Percentiles rank a stretch among this genome's conserved stretches.
Evolutionary conservation across 2,329 filamentous ascomycete species (phyloP).

Genomic region (Colletotrichum cordylinicola): DNA sequence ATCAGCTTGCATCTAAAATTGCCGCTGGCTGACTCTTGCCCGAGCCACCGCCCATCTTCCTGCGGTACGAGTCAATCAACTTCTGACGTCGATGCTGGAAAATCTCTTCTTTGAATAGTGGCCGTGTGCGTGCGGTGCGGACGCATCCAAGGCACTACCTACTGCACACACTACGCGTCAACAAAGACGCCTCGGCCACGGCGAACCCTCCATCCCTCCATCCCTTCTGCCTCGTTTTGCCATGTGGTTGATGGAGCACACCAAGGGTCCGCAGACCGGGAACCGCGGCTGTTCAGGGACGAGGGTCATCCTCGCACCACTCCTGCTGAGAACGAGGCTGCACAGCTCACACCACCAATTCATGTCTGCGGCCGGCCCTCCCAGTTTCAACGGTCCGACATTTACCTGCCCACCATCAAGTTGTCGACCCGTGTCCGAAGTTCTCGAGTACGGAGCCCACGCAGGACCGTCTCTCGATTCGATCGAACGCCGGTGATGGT

Average conservation of each 20-base stretch:
- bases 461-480: background rate
- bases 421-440: background rate
- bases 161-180: background rate
- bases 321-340: constrained; percentile 21
- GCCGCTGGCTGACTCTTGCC: constrained; percentile 16
- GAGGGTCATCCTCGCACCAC: constrained; percentile 19
- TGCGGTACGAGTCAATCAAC: constrained; percentile 17
- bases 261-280: background rate
- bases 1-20: constrained; percentile 21
- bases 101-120: constrained; percentile 6
- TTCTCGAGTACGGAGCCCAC: background rate
- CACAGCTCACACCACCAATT: constrained; percentile 16
- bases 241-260: constrained; percentile 21
- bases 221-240: constrained; percentile 17
- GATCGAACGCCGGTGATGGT: background rate
- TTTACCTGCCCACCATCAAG: background rate
- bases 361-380: background rate
- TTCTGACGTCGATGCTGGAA: constrained; percentile 17
- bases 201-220: constrained; percentile 21
- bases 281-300: background rate
- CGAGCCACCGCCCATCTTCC: constrained; percentile 1
- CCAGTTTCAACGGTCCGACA: constrained; percentile 13
- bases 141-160: background rate
- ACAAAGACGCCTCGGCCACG: constrained; percentile 10
- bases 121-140: background rate